Evolutionary conservation across 306 rosid genomes (phyloP).

Genomic region (Malus fusca): DNA sequence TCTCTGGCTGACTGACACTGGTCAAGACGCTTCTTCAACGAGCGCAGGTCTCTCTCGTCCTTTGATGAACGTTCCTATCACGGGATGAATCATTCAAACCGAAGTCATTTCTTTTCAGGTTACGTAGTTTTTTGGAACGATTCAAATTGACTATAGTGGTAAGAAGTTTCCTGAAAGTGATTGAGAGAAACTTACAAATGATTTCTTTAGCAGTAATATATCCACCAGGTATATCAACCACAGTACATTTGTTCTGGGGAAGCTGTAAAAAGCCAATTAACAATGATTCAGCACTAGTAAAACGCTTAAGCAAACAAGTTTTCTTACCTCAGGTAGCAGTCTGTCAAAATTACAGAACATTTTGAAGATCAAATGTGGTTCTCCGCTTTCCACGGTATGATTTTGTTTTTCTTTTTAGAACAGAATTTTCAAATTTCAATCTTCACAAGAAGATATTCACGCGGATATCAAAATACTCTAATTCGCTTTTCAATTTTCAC

Average conservation of each 20-base stretch:
- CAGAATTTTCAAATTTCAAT: not conserved
- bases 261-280: conserved; percentile 39
- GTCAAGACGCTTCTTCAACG: conserved; percentile 81
- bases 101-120: not conserved
- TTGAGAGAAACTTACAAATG: conserved; percentile 60
- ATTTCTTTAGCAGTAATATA: conserved; percentile 65
- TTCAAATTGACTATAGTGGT: not conserved
- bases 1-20: conserved; percentile 71
- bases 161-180: conserved; percentile 11
- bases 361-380: not conserved
- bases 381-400: not conserved
- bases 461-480: not conserved
- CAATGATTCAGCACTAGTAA: conserved; percentile 9
- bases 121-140: not conserved
- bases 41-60: conserved; percentile 80
- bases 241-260: conserved; percentile 74
- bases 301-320: not conserved
- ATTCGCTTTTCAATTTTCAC: not conserved
- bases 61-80: conserved; percentile 66
- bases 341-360: not conserved
- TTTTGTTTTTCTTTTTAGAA: not conserved
- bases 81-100: conserved; percentile 3
- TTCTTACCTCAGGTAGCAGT: not conserved
- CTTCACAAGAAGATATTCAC: not conserved
- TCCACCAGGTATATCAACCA: conserved; percentile 91